These are phyloP conservation scores for Neotropicomus parvogracilis DNA, from an alignment of 1,284 basidiomycete species.

Conservation along the genomic window DNA sequence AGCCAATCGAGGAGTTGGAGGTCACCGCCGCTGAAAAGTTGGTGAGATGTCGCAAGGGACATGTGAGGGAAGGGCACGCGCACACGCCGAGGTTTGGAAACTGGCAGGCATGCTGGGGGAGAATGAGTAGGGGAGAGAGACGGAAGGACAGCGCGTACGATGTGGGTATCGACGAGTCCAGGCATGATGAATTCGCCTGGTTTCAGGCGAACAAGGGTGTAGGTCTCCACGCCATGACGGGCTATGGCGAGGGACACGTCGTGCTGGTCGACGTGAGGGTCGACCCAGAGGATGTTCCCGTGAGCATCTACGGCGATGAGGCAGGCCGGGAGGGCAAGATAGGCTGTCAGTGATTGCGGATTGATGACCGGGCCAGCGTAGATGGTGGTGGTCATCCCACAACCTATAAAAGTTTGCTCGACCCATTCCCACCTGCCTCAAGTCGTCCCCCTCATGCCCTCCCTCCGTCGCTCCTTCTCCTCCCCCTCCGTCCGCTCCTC, in stretches of 20 bases:
- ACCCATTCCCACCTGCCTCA: slow-evolving; percentile 31
- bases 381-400: slow-evolving; percentile 37
- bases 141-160: slow-evolving; percentile 43
- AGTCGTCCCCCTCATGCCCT: slow-evolving; percentile 49
- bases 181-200: slow-evolving; percentile 82
- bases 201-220: slow-evolving; percentile 39
- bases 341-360: slow-evolving; percentile 52
- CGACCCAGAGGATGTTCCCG: slow-evolving; percentile 70
- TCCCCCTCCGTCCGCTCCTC: slow-evolving; percentile 60
- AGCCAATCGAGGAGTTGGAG: slow-evolving; percentile 93
- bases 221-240: slow-evolving; percentile 34
- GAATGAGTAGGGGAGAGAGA: not conserved
- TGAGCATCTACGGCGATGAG: slow-evolving; percentile 55
- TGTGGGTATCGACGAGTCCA: slow-evolving; percentile 89
- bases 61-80: slow-evolving; percentile 19
- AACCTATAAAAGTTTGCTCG: slow-evolving; percentile 30
- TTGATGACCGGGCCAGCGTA: slow-evolving; percentile 72
- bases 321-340: slow-evolving; percentile 52
- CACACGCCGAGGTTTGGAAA: slow-evolving; percentile 81
- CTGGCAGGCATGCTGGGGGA: slow-evolving; percentile 77
- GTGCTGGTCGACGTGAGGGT: slow-evolving; percentile 48
- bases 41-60: slow-evolving; percentile 6
- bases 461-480: slow-evolving; percentile 70
- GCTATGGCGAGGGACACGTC: slow-evolving; percentile 45
- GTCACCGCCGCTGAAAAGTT: slow-evolving; percentile 60